Percentiles rank a stretch among this genome's conserved stretches.
phyloP scores from a whole-genome alignment of 2,329 filamentous ascomycete genomes.

The Tolypocladium tropicale region DNA sequence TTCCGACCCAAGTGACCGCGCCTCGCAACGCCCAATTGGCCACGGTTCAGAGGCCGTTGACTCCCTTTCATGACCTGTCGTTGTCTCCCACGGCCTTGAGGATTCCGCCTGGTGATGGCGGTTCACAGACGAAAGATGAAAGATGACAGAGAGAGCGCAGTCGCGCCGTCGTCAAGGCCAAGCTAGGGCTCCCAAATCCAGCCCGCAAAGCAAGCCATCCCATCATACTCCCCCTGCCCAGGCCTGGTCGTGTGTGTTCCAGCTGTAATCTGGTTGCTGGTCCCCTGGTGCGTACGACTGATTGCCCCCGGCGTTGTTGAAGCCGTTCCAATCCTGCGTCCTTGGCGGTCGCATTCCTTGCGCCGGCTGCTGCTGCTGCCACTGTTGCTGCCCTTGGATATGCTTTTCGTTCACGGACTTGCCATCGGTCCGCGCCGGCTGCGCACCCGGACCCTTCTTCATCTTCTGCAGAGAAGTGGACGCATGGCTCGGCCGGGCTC shows the following conservation, averaged over 20 bases:
- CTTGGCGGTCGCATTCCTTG: not conserved
- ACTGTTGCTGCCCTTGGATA: not conserved
- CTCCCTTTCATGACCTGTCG: too few species aligned
- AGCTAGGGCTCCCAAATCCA: not conserved
- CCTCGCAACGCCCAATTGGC: not conserved
- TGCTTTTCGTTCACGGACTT: not conserved
- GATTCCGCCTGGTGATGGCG: too few species aligned
- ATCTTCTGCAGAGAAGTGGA: not conserved
- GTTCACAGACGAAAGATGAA: too few species aligned
- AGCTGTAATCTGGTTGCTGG: conserved; percentile 15
- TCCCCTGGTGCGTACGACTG: conserved; percentile 8
- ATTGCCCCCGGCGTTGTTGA: conserved; percentile 9
- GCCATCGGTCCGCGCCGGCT: not conserved
- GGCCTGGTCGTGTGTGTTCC: conserved; percentile 8
- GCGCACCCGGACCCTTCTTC: not conserved
- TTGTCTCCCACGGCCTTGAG: too few species aligned
- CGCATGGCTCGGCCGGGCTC: not conserved
- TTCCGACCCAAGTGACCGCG: not conserved
- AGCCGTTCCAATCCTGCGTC: conserved; percentile 1
- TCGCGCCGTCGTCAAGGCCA: not conserved
- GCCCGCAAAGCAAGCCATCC: not conserved
- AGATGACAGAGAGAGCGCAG: too few species aligned
- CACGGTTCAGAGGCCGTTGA: not conserved
- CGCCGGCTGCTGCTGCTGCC: not conserved
- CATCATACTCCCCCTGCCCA: conserved; percentile 8